Evolutionary conservation across 495 filamentous ascomycete species (phyloP).

Genomic region (Beverwykella pulmonaria): DNA sequence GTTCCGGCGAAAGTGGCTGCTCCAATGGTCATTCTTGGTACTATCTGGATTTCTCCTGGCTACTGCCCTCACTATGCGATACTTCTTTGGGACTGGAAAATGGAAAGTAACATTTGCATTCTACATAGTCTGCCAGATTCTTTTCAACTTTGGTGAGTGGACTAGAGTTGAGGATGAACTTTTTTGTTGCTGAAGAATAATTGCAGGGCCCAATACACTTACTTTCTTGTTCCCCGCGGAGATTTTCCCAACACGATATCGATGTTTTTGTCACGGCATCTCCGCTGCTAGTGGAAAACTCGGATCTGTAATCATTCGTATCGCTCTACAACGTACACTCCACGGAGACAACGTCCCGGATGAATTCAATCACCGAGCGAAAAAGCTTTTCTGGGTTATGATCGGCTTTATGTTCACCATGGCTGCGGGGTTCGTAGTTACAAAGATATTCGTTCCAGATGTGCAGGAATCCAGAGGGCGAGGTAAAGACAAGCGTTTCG

Average conservation of each 20-base stretch:
- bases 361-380: constrained; percentile 44
- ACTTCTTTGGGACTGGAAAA: constrained; percentile 5
- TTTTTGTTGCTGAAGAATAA: background rate
- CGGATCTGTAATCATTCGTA: constrained; percentile 46
- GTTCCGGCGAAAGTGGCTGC: background rate
- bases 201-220: constrained; percentile 21
- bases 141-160: constrained; percentile 63
- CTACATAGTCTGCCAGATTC: constrained; percentile 61
- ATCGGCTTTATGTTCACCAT: constrained; percentile 13
- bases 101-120: constrained; percentile 53
- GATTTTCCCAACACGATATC: constrained; percentile 49
- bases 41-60: background rate
- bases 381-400: constrained; percentile 41
- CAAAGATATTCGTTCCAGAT: constrained; percentile 7
- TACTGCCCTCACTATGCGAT: background rate
- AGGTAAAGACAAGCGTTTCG: background rate
- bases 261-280: constrained; percentile 49
- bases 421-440: background rate
- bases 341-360: constrained; percentile 3
- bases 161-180: background rate
- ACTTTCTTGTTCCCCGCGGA: constrained; percentile 43
- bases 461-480: constrained; percentile 3
- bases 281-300: constrained; percentile 51
- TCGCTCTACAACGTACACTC: constrained; percentile 24
- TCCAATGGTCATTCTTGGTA: constrained; percentile 7